Conservation (phyloP, 345 rosid species). For the Eucalyptus tenuipes region DNA sequence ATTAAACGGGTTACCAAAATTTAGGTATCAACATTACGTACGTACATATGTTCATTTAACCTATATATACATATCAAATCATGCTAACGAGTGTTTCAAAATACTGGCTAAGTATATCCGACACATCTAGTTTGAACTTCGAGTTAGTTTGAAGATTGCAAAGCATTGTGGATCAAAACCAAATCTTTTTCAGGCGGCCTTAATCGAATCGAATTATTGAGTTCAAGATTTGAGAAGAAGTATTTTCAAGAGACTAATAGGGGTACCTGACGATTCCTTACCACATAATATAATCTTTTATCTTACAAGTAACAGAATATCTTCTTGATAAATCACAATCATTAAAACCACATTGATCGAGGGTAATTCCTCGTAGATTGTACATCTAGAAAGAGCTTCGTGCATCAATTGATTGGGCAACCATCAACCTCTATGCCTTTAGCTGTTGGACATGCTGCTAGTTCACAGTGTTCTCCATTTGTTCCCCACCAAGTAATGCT, state of each 20-base stretch:
- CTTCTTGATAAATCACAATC: neutral
- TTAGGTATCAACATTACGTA: neutral
- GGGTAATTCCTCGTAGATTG: neutral
- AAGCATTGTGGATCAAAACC: rapidly evolving
- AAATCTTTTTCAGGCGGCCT: neutral
- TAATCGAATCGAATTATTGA: neutral
- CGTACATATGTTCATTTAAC: neutral
- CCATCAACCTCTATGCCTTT: conserved; percentile 44
- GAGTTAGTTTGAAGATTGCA: neutral
- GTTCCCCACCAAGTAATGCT: conserved; percentile 71
- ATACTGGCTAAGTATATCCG: neutral
- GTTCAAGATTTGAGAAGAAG: neutral
- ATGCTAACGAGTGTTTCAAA: neutral
- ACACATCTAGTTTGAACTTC: neutral
- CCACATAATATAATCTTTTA: neutral
- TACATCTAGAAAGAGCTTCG: neutral
- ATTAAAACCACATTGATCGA: neutral
- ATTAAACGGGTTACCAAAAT: too few relatives aligned
- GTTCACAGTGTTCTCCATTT: conserved; percentile 63
- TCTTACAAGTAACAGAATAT: neutral
- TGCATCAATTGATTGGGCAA: conserved; percentile 38
- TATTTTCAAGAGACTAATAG: neutral
- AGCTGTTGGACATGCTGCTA: conserved; percentile 79
- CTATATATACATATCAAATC: neutral
- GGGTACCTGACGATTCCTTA: rapidly evolving